Evolutionary conservation across 176 grass and related monocot genomes (phyloP), one percentile per base, ranked within the genome.

Genomic region (Avena atlantica): DNA sequence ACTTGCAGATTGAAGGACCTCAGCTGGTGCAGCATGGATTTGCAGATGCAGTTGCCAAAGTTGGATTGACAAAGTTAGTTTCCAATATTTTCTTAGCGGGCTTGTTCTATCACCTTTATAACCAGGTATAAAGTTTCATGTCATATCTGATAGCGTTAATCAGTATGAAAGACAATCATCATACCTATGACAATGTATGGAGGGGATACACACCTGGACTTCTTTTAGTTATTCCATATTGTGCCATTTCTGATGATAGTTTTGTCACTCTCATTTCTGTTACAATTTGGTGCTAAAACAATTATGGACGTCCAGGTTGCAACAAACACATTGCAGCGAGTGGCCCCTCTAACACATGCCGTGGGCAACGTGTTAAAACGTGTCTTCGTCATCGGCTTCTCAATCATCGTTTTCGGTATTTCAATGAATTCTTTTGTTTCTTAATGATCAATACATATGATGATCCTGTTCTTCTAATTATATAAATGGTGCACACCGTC

Each of bases 291-390:
- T 55, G 70, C 56, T 78, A 81, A 76, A 61, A 61, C 11, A 79
- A 61, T 17, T 74, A n/a, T 62, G 71, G 20, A 27, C 69, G 27
- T 75, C 24, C 85, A 97, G 95, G 70, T 97, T 77, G 95, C 95
- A 45, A 95, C 89, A 64, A 97, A 97, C 87, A 97, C 95, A 85
- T 87, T 97, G 85, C 92, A 97, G 88, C 84, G 95, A 42, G 95
- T 97, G 81, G 87, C 95, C 78, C 95, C 95, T 79, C 91, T 97
- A 65, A 91, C 95, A 58, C 95, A 97, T 58, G 95, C 95, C 19
- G 93, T 97, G 15, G 95, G 95, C 68, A 97, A 97, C 84, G 95
- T 97, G 79, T 85, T 97, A 76, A 97, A 97, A 86, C 95, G 95
- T 82, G 95, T 97, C 31, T 97, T 97, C 76, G 95, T 97, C 69